Conservation (phyloP, 2,329 filamentous ascomycete genomes). For the Ophiostoma montium region DNA sequence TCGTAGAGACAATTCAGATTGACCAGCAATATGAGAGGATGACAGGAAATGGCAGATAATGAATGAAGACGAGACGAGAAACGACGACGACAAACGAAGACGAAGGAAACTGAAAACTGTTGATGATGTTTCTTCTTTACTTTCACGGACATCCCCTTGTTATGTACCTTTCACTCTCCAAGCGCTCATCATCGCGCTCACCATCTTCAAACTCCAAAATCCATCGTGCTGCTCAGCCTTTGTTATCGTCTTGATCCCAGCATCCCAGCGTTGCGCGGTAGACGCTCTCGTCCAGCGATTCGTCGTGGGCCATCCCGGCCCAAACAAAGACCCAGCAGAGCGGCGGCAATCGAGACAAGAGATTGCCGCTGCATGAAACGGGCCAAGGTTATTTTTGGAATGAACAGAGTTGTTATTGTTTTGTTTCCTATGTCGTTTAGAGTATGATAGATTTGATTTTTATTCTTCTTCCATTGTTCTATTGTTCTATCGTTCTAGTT, state of each 20-base stretch:
- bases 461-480: neutral
- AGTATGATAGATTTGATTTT: neutral
- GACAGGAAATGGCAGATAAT: neutral
- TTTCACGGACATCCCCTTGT: too few species aligned
- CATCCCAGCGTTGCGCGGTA: neutral
- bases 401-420: neutral
- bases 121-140: too few species aligned
- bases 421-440: neutral
- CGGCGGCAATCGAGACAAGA: neutral
- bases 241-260: too few species aligned
- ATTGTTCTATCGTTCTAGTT: neutral
- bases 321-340: conserved; percentile 4
- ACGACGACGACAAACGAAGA: too few species aligned
- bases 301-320: neutral
- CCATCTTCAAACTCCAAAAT: too few species aligned
- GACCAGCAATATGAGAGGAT: conserved; percentile 3
- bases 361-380: neutral
- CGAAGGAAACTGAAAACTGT: too few species aligned
- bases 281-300: conserved; percentile 4
- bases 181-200: too few species aligned
- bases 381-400: neutral
- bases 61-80: too few species aligned
- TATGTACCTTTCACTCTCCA: too few species aligned
- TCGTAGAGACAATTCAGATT: neutral
- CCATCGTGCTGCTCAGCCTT: too few species aligned